These are phyloP conservation scores for Pythium chondricola DNA, from an alignment of 352 stramenopile genomes.

Conservation along the genomic window DNA sequence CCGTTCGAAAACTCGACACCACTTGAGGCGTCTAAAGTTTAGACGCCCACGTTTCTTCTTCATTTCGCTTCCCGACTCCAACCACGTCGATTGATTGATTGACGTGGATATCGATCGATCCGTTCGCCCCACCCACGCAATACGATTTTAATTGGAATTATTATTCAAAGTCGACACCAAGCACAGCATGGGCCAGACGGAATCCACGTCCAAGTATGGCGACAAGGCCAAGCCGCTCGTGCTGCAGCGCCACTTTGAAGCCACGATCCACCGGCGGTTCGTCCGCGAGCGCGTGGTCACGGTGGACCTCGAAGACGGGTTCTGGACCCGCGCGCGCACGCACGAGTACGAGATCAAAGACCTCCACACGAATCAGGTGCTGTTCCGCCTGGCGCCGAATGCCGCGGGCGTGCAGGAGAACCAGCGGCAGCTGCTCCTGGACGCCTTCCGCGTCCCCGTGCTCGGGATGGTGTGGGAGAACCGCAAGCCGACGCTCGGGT, in stretches of 20 bases:
- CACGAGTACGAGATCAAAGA: slow-evolving; percentile 13
- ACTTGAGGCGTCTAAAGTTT: too few species aligned
- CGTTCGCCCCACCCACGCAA: too few species aligned
- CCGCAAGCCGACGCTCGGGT: slow-evolving; percentile 5
- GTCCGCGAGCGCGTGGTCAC: slow-evolving; percentile 14
- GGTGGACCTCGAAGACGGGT: slow-evolving; percentile 16
- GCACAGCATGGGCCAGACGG: too few species aligned
- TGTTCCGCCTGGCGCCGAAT: slow-evolving; percentile 10
- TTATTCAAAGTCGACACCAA: too few species aligned
- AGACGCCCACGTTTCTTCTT: too few species aligned
- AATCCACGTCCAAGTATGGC: slow-evolving; percentile 5
- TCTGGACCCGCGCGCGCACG: slow-evolving; percentile 13
- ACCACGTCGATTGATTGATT: too few species aligned
- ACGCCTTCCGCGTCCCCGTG: slow-evolving; percentile 15
- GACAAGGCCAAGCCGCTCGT: slow-evolving; percentile 19
- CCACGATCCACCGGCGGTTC: slow-evolving; percentile 16
- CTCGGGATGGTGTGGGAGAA: slow-evolving; percentile 11
- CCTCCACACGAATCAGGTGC: slow-evolving; percentile 8
- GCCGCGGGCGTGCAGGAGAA: slow-evolving; percentile 6
- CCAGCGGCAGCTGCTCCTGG: slow-evolving; percentile 9
- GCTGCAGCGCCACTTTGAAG: slow-evolving; percentile 11
- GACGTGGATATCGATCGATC: too few species aligned
- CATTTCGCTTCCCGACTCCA: too few species aligned
- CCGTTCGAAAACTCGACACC: too few species aligned
- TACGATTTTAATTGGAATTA: too few species aligned